Evolutionary conservation across 345 rosid species (phyloP), one percentile per base, ranked within the genome.

Genomic region (Pistacia integerrima): DNA sequence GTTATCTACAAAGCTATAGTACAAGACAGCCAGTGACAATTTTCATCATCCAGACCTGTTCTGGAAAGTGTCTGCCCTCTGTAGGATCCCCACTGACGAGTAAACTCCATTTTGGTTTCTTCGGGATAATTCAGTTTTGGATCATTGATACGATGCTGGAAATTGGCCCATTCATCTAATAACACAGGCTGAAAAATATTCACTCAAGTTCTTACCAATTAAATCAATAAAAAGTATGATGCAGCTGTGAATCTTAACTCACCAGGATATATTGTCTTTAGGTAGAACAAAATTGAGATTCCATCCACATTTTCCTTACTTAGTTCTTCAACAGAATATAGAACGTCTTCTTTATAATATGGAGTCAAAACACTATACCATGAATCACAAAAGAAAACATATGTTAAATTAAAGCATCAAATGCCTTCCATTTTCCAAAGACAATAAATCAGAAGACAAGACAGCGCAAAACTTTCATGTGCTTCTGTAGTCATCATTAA

Each of bases 61-160:
- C 97, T 88, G 25, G 98, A 87, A 71, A 96, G 97, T 48, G 99
- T 96, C 84, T 96, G 99, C 38, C 87, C 97, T 83, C 98, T 90
- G 80, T 87, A 96, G 41, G 99, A 93, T 73, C 87, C 97, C 99
- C 99, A 96, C 11, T 83, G 86, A 67, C 99, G 92, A 66, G 46
- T 75, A 49, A 62, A 64, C 76, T 92, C 97, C 8, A n/a, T 18
- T 82, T 61, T 79, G 1, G 78, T 87, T 76, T 85, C 89, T 0
- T 68, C 30, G 38, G 22, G 0, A 10, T 41, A 41, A 41, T 41
- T 41, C 0, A 4, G 44, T 41, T 41, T 41, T 41, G 59, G 46
- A 77, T 85, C 97, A 74, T 9, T n/a, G 73, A 78, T 79, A 48
- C 99, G 98, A 65, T 87, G 90, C 17, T 35, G 57, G 78, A 85